phyloP scores from a whole-genome alignment of 768 basidiomycete genomes.

The Porphyrellus cyaneotinctus region DNA sequence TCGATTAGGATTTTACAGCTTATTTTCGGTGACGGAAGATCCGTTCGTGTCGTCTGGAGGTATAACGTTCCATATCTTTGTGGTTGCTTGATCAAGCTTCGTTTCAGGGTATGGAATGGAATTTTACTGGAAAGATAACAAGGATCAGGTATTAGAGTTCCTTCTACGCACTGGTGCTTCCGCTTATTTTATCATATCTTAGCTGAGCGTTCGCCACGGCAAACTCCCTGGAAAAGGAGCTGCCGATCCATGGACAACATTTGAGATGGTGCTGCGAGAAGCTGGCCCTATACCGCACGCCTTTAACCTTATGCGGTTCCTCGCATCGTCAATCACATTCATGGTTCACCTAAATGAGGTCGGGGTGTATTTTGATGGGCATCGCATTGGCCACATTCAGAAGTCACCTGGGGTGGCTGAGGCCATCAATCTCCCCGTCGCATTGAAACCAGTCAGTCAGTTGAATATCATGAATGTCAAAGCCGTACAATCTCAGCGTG shows the following conservation, averaged over 20 bases:
- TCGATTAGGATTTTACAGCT: conserved; percentile 62
- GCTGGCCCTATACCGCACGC: conserved; percentile 67
- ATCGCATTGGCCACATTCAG: conserved; percentile 57
- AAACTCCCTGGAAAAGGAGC: not conserved
- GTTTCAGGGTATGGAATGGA: not conserved
- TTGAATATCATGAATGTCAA: conserved; percentile 65
- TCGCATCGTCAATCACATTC: conserved; percentile 90
- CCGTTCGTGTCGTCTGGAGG: conserved; percentile 81
- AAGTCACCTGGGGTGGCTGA: not conserved
- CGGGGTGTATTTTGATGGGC: conserved; percentile 73
- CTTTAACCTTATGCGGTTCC: conserved; percentile 85
- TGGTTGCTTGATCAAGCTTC: not conserved
- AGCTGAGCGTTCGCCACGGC: conserved; percentile 59
- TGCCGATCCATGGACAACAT: conserved; percentile 68
- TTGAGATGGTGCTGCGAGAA: conserved; percentile 81
- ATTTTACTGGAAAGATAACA: not conserved
- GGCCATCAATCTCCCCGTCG: conserved; percentile 15
- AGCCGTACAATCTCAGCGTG: conserved; percentile 61
- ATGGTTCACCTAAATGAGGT: conserved; percentile 74
- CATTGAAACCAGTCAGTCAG: conserved; percentile 52
- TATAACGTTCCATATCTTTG: conserved; percentile 26
- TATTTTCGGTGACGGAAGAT: conserved; percentile 81
- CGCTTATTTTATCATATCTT: conserved; percentile 4
- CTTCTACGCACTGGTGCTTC: not conserved
- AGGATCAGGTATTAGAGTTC: conserved; percentile 7